Evolutionary conservation across 352 stramenopile species (phyloP), one percentile per base, ranked within the genome.

Genomic region (Aphanomyces astaci): DNA sequence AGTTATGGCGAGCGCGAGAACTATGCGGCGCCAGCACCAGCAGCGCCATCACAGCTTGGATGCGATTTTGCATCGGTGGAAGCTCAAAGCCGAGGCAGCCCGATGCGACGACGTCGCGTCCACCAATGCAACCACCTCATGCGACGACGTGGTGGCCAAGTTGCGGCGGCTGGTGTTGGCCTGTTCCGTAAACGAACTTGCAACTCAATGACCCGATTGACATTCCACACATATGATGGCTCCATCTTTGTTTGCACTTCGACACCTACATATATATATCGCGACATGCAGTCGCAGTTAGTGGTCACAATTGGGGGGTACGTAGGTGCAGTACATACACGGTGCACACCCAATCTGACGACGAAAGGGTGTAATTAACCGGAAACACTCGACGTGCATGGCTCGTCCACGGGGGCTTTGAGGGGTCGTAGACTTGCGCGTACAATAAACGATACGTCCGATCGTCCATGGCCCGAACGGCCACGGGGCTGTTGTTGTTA

Each of bases 291-390:
- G n/a, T n/a, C n/a, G n/a, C n/a, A n/a, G n/a, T n/a, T n/a, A n/a
- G n/a, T n/a, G n/a, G n/a, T n/a, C n/a, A n/a, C n/a, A n/a, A n/a
- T n/a, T n/a, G n/a, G n/a, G n/a, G n/a, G n/a, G n/a, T n/a, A n/a
- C 3, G 3, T 17, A 36, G 10, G n/a, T 40, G 33, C 4, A 19
- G 13, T 30, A 25, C 43, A 3, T 60, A 68, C 62, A 68, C 13
- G 13, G 7, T 36, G 24, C 62, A 68, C 4, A 68, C 27, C 62
- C 62, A 68, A 30, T 68, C 62, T 11, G 62, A 45, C 22, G 62
- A 11, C 2, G 33, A 31, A 5, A 68, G 27, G 10, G 36, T 33
- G 22, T 7, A 22, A 33, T 45, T 2, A 51, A 13, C 19, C 17
- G 51, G 48, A 33, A 51, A 59, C 2, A 59, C 27, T 3, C 62